phyloP scores from a whole-genome alignment of 805 yeast species.

The Ogataea nonfermentans region DNA sequence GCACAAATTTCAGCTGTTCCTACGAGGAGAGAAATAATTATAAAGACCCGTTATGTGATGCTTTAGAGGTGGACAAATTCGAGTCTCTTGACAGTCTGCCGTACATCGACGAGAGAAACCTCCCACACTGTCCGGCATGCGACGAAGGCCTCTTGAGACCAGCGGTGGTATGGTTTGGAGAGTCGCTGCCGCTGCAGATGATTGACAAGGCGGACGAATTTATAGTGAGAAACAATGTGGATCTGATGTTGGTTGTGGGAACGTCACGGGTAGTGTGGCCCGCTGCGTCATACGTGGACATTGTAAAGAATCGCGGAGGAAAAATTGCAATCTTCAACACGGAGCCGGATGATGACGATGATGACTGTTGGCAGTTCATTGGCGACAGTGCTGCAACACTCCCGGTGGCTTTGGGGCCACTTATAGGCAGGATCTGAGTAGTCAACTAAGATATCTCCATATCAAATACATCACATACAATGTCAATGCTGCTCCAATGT shows the following conservation, averaged over 20 bases:
- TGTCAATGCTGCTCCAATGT: slow-evolving; percentile 64
- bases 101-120: slow-evolving; percentile 45
- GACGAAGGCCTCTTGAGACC: slow-evolving; percentile 69
- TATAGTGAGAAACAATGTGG: slow-evolving; percentile 54
- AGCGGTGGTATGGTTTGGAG: slow-evolving; percentile 96
- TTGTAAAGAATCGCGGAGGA: slow-evolving; percentile 71
- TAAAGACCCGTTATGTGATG: slow-evolving; percentile 55
- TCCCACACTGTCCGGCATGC: slow-evolving; percentile 81
- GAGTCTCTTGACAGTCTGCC: slow-evolving; percentile 23
- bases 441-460: slow-evolving; percentile 57
- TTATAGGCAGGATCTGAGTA: slow-evolving; percentile 19
- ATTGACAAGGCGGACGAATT: slow-evolving; percentile 72
- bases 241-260: slow-evolving; percentile 78
- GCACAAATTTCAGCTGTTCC: slow-evolving; percentile 75
- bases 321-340: slow-evolving; percentile 82
- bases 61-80: slow-evolving; percentile 15
- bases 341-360: slow-evolving; percentile 44
- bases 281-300: slow-evolving; percentile 85
- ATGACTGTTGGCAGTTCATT: slow-evolving; percentile 60
- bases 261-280: slow-evolving; percentile 89
- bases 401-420: slow-evolving; percentile 63
- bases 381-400: slow-evolving; percentile 79
- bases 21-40: slow-evolving; percentile 52
- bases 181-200: slow-evolving; percentile 62
- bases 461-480: slow-evolving; percentile 67